Conservation (phyloP, 306 rosid genomes). For the Sesbania bispinosa region DNA sequence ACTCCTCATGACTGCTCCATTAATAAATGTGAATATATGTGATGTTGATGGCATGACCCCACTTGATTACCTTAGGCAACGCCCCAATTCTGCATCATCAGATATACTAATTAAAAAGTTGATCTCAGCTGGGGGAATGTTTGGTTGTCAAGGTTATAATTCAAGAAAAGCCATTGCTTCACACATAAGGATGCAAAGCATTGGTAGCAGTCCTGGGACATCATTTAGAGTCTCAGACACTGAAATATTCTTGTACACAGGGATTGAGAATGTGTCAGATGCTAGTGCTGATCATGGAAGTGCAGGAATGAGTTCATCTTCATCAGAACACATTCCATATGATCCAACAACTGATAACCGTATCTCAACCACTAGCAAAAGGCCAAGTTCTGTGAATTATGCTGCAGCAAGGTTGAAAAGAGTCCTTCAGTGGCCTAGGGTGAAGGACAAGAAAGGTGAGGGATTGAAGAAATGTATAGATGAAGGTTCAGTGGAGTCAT, state of each 20-base stretch:
- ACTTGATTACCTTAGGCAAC: constrained; percentile 78
- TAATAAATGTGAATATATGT: constrained; percentile 60
- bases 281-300: constrained; percentile 46
- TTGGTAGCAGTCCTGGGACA: constrained; percentile 85
- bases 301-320: constrained; percentile 48
- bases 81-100: constrained; percentile 64
- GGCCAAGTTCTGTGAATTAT: constrained; percentile 61
- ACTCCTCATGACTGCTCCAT: constrained; percentile 70
- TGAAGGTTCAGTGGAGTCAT: constrained; percentile 48
- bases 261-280: constrained; percentile 59
- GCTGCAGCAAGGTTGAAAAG: constrained; percentile 65
- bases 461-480: constrained; percentile 37
- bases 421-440: constrained; percentile 64
- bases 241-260: constrained; percentile 74
- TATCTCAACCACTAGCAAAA: constrained; percentile 34
- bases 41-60: constrained; percentile 80
- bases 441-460: constrained; percentile 51
- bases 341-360: constrained; percentile 35
- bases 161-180: constrained; percentile 89
- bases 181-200: constrained; percentile 70
- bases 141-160: constrained; percentile 59
- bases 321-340: constrained; percentile 44
- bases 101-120: constrained; percentile 72
- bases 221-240: constrained; percentile 74
- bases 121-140: constrained; percentile 89